Base-by-base conservation (phyloP, 176 grass and related monocot genomes). In the Oryza australiensis region DNA sequence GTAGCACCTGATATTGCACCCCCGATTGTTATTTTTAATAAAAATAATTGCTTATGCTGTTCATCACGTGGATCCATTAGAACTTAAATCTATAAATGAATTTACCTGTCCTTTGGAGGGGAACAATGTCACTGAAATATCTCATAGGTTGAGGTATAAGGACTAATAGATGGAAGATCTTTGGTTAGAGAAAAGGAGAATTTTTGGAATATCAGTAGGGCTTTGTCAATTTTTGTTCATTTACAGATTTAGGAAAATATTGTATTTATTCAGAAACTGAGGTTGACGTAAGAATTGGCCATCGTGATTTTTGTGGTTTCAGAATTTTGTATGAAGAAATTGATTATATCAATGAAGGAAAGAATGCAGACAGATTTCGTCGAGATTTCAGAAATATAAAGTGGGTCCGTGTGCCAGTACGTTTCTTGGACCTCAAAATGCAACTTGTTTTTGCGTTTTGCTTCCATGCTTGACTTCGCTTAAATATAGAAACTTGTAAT, bases 271-370 rank as follows among this genome's bases (percentile, higher is more conserved):
- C 74, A 46, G 38, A 72, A 83, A 73, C 18, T 82, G 26, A 75
- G 23, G 51, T 65, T 72, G 42, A 35, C 2, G 72, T 26, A 77
- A 9, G 35, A 66, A 1, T 28, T 76, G 12, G 40, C 68, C 26
- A 66, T 42, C 26, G 20, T 77, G 34, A 67, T 84, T 68, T 92
- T 59, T 10, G 13, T 60, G 29, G 62, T 91, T 89, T 82, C 82
- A 98, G 95, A 86, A 98, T 90, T 89, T 78, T 98, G 55, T 98
- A 98, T 90, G 86, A 98, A 88, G 95, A 98, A 87, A 98, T 98
- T 80, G 95, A 98, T 85, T 98, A 98, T 71, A 89, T 98, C 53
- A 98, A 98, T 72, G 95, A 98, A 94, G 95, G 95, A 83, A 98
- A 93, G 76, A 98, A 98, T 80, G 95, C 95, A 0, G 95, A 98